Evolutionary conservation across 495 filamentous ascomycete species (phyloP), one percentile per base, ranked within the genome.

Genomic region (Barbatosphaeria neglecta): DNA sequence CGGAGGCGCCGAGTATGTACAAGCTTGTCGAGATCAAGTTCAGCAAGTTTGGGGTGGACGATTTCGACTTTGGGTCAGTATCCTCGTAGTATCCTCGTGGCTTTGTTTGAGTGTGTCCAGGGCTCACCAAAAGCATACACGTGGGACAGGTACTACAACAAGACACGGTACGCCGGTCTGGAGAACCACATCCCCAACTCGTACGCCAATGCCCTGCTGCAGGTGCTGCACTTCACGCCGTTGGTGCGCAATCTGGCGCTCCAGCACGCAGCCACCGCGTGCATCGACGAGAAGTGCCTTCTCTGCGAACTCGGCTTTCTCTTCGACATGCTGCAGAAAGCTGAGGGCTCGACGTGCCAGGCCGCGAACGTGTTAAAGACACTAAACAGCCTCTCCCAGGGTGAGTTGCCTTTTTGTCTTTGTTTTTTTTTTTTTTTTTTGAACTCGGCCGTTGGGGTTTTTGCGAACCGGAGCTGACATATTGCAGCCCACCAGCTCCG

Each of bases 321-420:
- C 17, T 90, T 96, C 54, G 92, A 99, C 57, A 99, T 99, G 92
- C 72, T 99, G 25, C 86, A 96, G 53, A 97, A 95, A 57, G 90
- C 90, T 6, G 81, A 82, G 53, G 92, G 90, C 2, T 81, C 86
- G 46, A 92, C 89, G 50, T 97, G 93, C 54, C 92, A 96, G 54
- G 92, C 92, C n/a, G 95, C 90, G 1, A 99, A 99, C 58, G 78
- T 99, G 52, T 66, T 96, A 28, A 92, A 87, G 64, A 84, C 89
- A 0, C 82, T 97, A 52, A 84, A 84, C 57, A 82, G 77, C 52
- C 80, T 83, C 44, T 78, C 84, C 1, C 80, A 86, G 61, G 78
- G 80, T 80, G 8, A 3, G 11, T 25, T 3, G 22, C n/a, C n/a
- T 22, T 23, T 0, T 10, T 8, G 22, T 38, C 3, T 7, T 22